Base-by-base conservation (phyloP, 139 green algal species). In the Bryopsis sp. region DNA sequence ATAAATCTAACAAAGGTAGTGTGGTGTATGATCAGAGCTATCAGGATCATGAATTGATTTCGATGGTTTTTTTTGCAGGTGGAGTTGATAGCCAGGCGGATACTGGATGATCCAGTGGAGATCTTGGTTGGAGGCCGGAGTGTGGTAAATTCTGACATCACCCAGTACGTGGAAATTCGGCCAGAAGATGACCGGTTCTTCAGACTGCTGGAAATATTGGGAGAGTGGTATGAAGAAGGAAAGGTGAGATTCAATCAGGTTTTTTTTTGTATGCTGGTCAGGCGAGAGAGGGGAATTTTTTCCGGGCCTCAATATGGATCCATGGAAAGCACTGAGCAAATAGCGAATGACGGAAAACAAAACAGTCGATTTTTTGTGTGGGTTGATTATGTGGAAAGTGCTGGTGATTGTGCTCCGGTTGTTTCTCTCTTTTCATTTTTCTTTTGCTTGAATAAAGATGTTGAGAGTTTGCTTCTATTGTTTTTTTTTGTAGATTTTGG, bases 131-230 rank as follows among this genome's bases (percentile, higher is more conserved):
- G 94, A 26, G 93, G 93, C 2, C 81, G 90, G 66, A 85, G 70
- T 43, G 88, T 97, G 5, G 94, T 98, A 0, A 98, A 98, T 78
- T 72, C 70, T 29, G 89, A 95, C 86, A 98, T 99, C 80, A 86
- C 78, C 2, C 94, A 99, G 82, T 82, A 78, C 7, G 83, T 99
- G 26, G 94, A 99, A 79, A 85, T 96, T 11, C 76, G 92, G 22
- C 81, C 85, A 0, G 84, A 90, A 72, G 81, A 84, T 47, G 86
- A 98, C 6, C 83, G 94, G 48, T 97, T 98, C 80, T 73, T 96
- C 70, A 84, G 94, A 33, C 76, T 97, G 68, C 86, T 99, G 67
- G 94, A 99, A 82, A 77, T 92, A 1, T 77, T 94, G n/a, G 87
- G 87, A 0, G 83, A 92, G 75, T 92, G 85, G 82, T 81, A 77